These are phyloP conservation scores for Verticillium klebahnii DNA, from an alignment of 2,329 filamentous ascomycete genomes.

Conservation along the genomic window DNA sequence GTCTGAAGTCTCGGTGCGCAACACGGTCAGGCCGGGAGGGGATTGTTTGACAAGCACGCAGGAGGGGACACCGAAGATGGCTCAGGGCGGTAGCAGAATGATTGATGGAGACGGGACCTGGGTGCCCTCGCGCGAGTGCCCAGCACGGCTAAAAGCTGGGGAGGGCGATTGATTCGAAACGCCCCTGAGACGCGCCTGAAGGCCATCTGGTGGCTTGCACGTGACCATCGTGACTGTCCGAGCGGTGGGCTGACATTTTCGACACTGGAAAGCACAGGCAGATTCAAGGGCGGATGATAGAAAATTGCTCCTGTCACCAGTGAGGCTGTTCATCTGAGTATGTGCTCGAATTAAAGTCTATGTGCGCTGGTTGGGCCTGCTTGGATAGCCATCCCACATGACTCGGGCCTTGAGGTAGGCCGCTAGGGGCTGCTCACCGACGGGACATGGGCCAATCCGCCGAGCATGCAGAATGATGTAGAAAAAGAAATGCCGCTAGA, in stretches of 20 bases:
- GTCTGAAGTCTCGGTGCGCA: not conserved
- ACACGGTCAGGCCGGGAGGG: not conserved
- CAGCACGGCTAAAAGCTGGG: not conserved
- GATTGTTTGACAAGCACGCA: not conserved
- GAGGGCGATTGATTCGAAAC: not conserved
- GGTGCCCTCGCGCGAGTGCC: not conserved
- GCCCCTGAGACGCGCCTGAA: not conserved
- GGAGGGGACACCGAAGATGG: not conserved
- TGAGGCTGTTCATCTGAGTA: not conserved
- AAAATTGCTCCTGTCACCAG: not conserved
- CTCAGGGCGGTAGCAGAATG: not conserved
- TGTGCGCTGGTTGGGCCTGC: not conserved
- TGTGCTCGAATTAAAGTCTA: not conserved
- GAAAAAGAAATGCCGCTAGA: not conserved
- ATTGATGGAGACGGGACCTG: not conserved
- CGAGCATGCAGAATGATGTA: not conserved
- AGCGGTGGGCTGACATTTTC: not conserved
- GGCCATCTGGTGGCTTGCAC: not conserved
- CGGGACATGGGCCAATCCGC: not conserved
- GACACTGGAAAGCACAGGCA: not conserved
- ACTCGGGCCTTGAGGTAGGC: not conserved
- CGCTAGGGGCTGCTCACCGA: not conserved
- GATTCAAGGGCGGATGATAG: not conserved
- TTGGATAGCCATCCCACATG: not conserved
- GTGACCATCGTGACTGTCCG: not conserved